Base-by-base conservation (phyloP, 345 rosid species). In the Hypericum androsaemum region DNA sequence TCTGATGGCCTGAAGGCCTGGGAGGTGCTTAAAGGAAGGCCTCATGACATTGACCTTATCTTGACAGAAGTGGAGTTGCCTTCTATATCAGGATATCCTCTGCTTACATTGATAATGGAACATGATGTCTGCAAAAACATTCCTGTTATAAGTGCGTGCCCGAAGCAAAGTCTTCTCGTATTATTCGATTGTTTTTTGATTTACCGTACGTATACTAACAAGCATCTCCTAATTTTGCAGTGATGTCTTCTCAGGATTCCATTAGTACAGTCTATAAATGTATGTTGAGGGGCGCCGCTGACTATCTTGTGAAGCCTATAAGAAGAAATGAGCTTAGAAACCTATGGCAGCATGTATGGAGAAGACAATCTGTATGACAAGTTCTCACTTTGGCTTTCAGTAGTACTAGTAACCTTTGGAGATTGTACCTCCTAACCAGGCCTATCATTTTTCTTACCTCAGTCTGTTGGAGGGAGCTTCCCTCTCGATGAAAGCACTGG, bases 321-420 rank as follows among this genome's bases (percentile, higher is more conserved):
- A 77, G 98, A 74, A 88, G 79, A 70, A 92, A 92, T 50, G 98
- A 92, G 73, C 62, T 92, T 50, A 88, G 81, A 60, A 88, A 83
- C 68, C 74, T 92, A 56, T 92, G 98, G 98, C 98, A 85, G 75
- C 97, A 92, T 73, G 90, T 83, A 36, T 92, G 97, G 98, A 85
- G 97, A 74, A 85, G 94, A 79, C 86, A 76, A 76, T 50, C 73
- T 35, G 98, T 90, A 84, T 59, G 95, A 70, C 47, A 46, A 12
- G 37, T 53, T 53, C 39, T 35, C 15, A 17, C 48, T 48, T 48
- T 44, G 41, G 39, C 12, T 1, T 28, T 42, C 28, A 47, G 14
- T 39, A 14, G 13, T 64, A 12, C 11, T 47, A 8, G 39, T 57
- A 13, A 10, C 13, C 35, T 52, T 41, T 37, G 5, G 40, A 43